Evolutionary conservation across 2,329 filamentous ascomycete species (phyloP), one percentile per base, ranked within the genome.

Genomic region (Ilyonectria sp.): DNA sequence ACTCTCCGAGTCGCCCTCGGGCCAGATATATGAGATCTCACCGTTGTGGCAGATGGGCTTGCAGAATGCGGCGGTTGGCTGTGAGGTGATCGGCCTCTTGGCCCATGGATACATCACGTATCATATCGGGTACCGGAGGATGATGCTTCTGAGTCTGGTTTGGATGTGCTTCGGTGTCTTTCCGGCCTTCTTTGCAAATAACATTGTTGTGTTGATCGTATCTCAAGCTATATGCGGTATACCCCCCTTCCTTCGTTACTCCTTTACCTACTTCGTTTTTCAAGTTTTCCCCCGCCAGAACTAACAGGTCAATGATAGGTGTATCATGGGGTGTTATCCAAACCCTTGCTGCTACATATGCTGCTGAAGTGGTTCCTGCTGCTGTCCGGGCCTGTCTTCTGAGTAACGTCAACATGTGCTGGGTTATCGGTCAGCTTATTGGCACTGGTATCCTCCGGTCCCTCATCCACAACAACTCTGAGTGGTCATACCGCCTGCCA

Each of bases 1-100:
- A 54, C 67, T 35, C 33, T 35, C 33, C 33, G 33, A 35, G 33
- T 35, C 33, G 33, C 6, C 33, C 33, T 35, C 33, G 7, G 73
- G 19, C 72, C 74, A 19, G 69, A 63, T 8, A 54, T 75, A 75
- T 49, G 76, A 85, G 68, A 77, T 88, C 23, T 77, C 82, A 2
- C 80, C 82, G 0, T 69, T 79, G 4, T 87, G 86, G 84, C 84
- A 86, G 72, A 80, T 83, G 4, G 82, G 79, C 1, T 76, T 87
- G 1, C 77, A 78, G 44, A 83, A 83, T 44, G 84, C 79, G 6
- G 78, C 80, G 6, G 78, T 83, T 15, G 86, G 86, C 9, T 79
- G 33, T 35, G 33, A 82, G 44, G 83, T 87, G n/a, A n/a, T 85
- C 4, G 86, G 86, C 0, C 76, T 85, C 3, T 74, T 82, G 33